Evolutionary conservation across 805 yeast species (phyloP).

Genomic region (Blastobotrys terrestris): DNA sequence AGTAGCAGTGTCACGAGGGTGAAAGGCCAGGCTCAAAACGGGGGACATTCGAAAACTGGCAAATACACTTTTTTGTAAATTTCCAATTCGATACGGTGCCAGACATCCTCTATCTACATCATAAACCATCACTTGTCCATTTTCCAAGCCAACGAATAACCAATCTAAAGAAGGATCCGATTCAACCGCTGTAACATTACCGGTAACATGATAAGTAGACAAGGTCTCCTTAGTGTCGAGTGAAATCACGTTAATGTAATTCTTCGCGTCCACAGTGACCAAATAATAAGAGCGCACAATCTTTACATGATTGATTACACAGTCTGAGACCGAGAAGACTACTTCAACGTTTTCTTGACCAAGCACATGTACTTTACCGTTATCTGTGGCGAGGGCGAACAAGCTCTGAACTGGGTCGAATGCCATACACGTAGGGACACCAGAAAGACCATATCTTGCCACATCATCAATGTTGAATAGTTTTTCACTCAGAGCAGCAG

Average conservation of each 20-base stretch:
- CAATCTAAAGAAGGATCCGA: slow-evolving; percentile 87
- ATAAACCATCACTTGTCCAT: slow-evolving; percentile 64
- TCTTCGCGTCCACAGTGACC: slow-evolving; percentile 59
- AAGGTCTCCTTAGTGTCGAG: slow-evolving; percentile 56
- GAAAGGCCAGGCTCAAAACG: slow-evolving; percentile 64
- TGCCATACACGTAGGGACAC: slow-evolving; percentile 60
- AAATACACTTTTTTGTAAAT: slow-evolving; percentile 58
- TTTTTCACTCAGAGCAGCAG: slow-evolving; percentile 26
- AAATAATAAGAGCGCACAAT: slow-evolving; percentile 80
- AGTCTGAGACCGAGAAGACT: slow-evolving; percentile 22
- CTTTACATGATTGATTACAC: slow-evolving; percentile 43
- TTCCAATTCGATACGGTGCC: slow-evolving; percentile 62
- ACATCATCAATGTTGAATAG: slow-evolving; percentile 29
- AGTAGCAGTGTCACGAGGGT: slow-evolving; percentile 84
- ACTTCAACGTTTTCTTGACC: slow-evolving; percentile 81
- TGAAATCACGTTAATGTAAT: slow-evolving; percentile 63
- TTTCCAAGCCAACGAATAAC: slow-evolving; percentile 71
- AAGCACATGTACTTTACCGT: slow-evolving; percentile 66
- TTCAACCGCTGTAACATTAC: slow-evolving; percentile 60
- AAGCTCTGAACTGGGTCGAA: slow-evolving; percentile 87
- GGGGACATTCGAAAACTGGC: slow-evolving; percentile 56
- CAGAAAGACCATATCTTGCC: slow-evolving; percentile 52
- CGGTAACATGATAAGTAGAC: slow-evolving; percentile 55
- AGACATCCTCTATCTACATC: slow-evolving; percentile 74
- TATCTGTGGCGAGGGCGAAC: slow-evolving; percentile 69